A percentile compares a stretch with the other conserved stretches of the same genome.
Evolutionary conservation across 345 rosid species (phyloP).

Genomic region (Citrus australasica): DNA sequence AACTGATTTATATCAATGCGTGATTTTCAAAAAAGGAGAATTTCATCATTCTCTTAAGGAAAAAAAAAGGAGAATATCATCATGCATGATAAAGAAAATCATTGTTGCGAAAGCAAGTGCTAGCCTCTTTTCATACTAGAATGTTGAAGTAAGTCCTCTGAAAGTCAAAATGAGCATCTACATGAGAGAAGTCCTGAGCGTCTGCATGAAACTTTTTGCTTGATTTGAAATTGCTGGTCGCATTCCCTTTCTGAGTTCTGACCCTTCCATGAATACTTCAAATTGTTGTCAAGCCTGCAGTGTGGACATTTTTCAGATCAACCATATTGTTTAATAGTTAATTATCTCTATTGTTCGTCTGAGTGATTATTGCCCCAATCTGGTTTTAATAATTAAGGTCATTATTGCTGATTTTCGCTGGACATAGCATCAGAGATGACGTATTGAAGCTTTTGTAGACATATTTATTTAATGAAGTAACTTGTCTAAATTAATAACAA

Average conservation of each 20-base stretch:
- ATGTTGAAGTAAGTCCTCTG: background rate
- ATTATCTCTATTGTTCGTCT: background rate
- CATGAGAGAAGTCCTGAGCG: no score
- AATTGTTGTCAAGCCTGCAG: background rate
- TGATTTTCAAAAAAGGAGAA: background rate
- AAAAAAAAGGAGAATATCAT: no score
- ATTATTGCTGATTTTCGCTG: background rate
- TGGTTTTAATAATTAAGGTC: background rate
- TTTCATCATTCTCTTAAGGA: no score
- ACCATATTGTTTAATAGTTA: background rate
- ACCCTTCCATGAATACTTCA: background rate
- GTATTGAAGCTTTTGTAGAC: background rate
- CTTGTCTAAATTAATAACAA: background rate
- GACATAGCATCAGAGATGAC: background rate
- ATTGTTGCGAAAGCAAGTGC: background rate
- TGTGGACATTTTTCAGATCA: background rate
- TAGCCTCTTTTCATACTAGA: background rate
- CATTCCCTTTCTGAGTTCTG: no score
- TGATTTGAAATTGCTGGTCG: background rate
- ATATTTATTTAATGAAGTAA: background rate
- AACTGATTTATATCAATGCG: background rate
- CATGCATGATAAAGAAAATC: background rate
- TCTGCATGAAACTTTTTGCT: background rate
- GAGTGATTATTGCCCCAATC: background rate
- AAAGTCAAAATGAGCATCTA: background rate